Conservation (phyloP, 2,329 filamentous ascomycete genomes). For the Pseudogymnoascus sp. region DNA sequence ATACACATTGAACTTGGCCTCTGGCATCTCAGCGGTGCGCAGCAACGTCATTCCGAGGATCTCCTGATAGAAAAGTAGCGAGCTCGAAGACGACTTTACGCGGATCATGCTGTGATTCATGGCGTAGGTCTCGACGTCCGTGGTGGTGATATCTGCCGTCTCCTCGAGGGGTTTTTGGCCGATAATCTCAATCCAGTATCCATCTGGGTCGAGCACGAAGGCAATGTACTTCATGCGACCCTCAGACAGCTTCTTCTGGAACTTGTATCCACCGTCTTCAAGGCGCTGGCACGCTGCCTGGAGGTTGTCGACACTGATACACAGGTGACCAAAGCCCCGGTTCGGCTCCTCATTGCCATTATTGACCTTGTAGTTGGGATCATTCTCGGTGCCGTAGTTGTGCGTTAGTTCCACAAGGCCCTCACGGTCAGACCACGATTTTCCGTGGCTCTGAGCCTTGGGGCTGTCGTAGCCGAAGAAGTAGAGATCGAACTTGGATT, state of each 20-base stretch:
- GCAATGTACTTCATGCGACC: conserved; percentile 81
- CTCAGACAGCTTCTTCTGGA: conserved; percentile 88
- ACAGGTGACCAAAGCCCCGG: conserved; percentile 67
- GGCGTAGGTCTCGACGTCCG: conserved; percentile 66
- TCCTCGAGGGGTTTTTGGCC: conserved; percentile 62
- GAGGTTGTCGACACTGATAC: conserved; percentile 73
- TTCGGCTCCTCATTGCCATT: conserved; percentile 90
- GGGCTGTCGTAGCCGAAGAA: conserved; percentile 85
- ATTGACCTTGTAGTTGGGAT: conserved; percentile 70
- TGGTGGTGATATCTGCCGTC: conserved; percentile 62
- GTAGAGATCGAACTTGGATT: conserved; percentile 90
- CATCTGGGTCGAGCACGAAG: conserved; percentile 79
- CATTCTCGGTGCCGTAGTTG: conserved; percentile 83
- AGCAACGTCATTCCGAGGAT: conserved; percentile 78
- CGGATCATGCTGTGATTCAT: conserved; percentile 90
- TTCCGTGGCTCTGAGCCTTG: conserved; percentile 64
- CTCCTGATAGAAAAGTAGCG: conserved; percentile 72
- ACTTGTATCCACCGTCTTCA: conserved; percentile 79
- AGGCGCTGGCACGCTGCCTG: conserved; percentile 81
- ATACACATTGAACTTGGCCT: conserved; percentile 75
- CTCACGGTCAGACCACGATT: conserved; percentile 71
- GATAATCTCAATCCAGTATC: conserved; percentile 74
- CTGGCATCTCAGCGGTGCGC: conserved; percentile 60
- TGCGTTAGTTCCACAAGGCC: conserved; percentile 81
- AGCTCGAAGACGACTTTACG: conserved; percentile 70